phyloP scores from a whole-genome alignment of 768 basidiomycete genomes.

The Mycena alexandri region DNA sequence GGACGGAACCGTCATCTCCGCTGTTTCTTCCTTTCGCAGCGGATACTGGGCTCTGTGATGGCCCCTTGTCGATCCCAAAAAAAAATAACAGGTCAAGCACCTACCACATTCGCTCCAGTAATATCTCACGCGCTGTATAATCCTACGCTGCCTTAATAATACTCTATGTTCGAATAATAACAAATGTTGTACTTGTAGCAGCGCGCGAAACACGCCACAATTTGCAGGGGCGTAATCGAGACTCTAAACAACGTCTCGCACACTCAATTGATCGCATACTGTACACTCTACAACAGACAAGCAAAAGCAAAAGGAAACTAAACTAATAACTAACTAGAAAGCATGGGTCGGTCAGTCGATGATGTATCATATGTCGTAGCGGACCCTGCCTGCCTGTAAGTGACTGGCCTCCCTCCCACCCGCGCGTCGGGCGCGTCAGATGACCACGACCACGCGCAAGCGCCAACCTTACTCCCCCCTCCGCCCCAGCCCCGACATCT shows the following conservation, averaged over 20 bases:
- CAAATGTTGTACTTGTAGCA: not conserved
- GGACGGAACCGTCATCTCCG: slow-evolving; percentile 35
- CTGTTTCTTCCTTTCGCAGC: slow-evolving; percentile 21
- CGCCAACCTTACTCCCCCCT: not conserved
- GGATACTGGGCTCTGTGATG: slow-evolving; percentile 38
- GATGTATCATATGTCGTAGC: not conserved
- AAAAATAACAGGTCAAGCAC: not conserved
- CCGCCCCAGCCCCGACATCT: slow-evolving; percentile 49
- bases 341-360: slow-evolving; percentile 4
- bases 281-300: slow-evolving; percentile 51
- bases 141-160: not conserved
- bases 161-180: slow-evolving; percentile 7
- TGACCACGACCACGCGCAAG: not conserved
- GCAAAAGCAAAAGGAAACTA: slow-evolving; percentile 5
- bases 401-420: not conserved
- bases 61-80: not conserved
- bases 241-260: not conserved
- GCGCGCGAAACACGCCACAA: too few species aligned
- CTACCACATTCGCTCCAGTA: slow-evolving; percentile 16
- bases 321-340: not conserved
- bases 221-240: too few species aligned
- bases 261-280: slow-evolving; percentile 39
- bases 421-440: not conserved
- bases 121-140: slow-evolving; percentile 7
- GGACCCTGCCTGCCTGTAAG: too few species aligned